These are phyloP conservation scores for Aspergillus fructus DNA, from an alignment of 2,329 filamentous ascomycete genomes.

Conservation along the genomic window DNA sequence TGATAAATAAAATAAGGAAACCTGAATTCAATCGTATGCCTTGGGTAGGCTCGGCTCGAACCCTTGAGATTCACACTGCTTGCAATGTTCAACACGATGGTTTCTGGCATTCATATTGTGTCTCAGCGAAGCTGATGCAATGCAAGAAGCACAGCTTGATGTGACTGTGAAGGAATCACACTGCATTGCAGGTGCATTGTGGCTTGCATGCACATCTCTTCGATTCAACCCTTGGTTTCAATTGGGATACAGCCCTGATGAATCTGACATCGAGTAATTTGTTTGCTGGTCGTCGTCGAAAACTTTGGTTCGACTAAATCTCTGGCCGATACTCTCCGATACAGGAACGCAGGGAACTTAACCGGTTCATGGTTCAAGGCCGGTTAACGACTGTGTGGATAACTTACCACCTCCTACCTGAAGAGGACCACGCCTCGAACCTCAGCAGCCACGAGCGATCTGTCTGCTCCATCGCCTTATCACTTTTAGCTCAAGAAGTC, in stretches of 20 bases:
- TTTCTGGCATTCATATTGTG: not conserved
- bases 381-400: not conserved
- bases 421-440: not conserved
- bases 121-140: not conserved
- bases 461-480: not conserved
- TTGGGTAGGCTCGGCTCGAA: not conserved
- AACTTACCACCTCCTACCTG: not conserved
- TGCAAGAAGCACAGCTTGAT: not conserved
- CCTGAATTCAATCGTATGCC: not conserved
- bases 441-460: not conserved
- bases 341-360: not conserved
- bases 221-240: not conserved
- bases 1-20: not conserved
- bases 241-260: not conserved
- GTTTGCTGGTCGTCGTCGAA: not conserved
- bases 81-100: not conserved
- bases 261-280: conserved; percentile 1
- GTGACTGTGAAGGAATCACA: conserved; percentile 1
- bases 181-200: conserved; percentile 6
- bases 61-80: not conserved
- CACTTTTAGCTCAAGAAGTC: not conserved
- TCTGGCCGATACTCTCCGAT: not conserved
- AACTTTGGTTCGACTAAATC: not conserved
- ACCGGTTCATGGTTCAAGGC: not conserved
- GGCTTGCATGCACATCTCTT: conserved; percentile 4